Evolutionary conservation across 2,329 filamentous ascomycete species (phyloP).

Genomic region (Coniochaeta pulveracea): DNA sequence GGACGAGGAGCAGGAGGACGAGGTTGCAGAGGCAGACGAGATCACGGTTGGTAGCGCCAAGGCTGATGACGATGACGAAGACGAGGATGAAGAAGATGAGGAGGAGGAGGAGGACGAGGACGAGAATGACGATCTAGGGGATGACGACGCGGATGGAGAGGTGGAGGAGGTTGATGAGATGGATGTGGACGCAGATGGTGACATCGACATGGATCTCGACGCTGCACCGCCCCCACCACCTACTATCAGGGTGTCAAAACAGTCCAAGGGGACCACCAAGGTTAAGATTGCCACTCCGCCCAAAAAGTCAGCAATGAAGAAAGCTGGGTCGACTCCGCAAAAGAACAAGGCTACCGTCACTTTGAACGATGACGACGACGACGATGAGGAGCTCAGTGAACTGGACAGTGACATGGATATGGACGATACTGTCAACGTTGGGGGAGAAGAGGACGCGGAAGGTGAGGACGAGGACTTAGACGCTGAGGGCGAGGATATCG

Average conservation of each 20-base stretch:
- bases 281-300: slow-evolving; percentile 22
- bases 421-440: slow-evolving; percentile 31
- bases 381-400: slow-evolving; percentile 46
- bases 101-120: slow-evolving; percentile 30
- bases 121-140: slow-evolving; percentile 28
- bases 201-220: slow-evolving; percentile 33
- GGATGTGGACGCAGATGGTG: slow-evolving; percentile 30
- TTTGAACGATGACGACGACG: slow-evolving; percentile 30
- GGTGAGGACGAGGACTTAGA: slow-evolving; percentile 34
- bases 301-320: slow-evolving; percentile 10
- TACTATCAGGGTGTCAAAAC: slow-evolving; percentile 38
- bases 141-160: slow-evolving; percentile 31
- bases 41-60: slow-evolving; percentile 16
- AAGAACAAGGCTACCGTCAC: slow-evolving; percentile 4
- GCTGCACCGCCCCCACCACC: slow-evolving; percentile 23
- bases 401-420: slow-evolving; percentile 39
- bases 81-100: slow-evolving; percentile 21
- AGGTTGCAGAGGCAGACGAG: slow-evolving; percentile 13
- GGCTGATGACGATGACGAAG: slow-evolving; percentile 13
- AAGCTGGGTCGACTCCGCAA: slow-evolving; percentile 15
- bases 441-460: slow-evolving; percentile 16
- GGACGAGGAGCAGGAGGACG: slow-evolving; percentile 9
- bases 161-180: slow-evolving; percentile 37
- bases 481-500: slow-evolving; percentile 26
- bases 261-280: slow-evolving; percentile 19